Percentiles rank a stretch among this genome's conserved stretches.
Conservation (phyloP, 1,139 yeast genomes). For the Eremothecium cymbalariae region DNA sequence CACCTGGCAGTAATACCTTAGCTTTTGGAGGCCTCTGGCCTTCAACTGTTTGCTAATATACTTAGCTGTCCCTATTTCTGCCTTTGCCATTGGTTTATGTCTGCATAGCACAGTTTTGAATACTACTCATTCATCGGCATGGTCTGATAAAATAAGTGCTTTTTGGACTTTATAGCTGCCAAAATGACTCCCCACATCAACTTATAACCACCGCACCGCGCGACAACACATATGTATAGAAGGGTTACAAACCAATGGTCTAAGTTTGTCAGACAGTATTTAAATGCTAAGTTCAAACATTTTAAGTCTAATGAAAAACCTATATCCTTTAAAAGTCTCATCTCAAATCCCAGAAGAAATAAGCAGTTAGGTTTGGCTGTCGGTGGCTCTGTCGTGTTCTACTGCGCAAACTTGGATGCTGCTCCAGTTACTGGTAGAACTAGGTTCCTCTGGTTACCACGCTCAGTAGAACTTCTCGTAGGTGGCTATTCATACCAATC, state of each 20-base stretch:
- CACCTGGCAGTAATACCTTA: conserved; percentile 82
- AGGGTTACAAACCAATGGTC: no score
- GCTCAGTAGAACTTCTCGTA: conserved; percentile 53
- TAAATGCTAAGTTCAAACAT: no score
- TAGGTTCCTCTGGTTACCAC: conserved; percentile 68
- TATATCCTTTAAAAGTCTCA: no score
- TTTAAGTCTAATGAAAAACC: no score
- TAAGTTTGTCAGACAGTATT: no score
- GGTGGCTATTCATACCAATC: conserved; percentile 65
- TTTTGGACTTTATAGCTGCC: no score
- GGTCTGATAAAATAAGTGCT: no score
- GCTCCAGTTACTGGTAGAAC: conserved; percentile 78
- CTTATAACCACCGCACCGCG: no score
- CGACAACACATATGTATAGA: no score
- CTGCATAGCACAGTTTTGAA: no score
- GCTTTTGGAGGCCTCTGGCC: conserved; percentile 75
- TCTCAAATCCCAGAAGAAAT: conserved; percentile 11
- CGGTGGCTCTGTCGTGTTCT: conserved; percentile 41
- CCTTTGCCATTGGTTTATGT: conserved; percentile 40
- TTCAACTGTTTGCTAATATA: conserved; percentile 70
- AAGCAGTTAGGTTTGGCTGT: conserved; percentile 24
- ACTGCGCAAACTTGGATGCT: conserved; percentile 57
- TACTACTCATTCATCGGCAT: no score
- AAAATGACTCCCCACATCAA: no score
- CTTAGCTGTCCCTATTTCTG: conserved; percentile 79